phyloP scores from a whole-genome alignment of 2,329 filamentous ascomycete species.

The Lanzia echinophila region DNA sequence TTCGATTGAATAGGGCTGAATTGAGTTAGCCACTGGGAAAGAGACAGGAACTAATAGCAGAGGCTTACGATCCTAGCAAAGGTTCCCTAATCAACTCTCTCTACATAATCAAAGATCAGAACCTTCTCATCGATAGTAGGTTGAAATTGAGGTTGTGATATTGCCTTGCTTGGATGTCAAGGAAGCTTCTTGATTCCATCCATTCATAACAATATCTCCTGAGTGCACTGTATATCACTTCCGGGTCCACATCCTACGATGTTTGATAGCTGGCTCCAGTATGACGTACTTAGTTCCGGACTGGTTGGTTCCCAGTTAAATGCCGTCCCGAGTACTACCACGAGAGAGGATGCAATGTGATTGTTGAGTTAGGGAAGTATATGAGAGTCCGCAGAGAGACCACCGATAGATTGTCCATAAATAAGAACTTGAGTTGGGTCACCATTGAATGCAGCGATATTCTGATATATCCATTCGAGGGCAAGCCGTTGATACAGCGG shows the following conservation, averaged over 20 bases:
- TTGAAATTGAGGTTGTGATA: slow-evolving; percentile 10
- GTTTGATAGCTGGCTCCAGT: background rate
- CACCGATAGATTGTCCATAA: slow-evolving; percentile 35
- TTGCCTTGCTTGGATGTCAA: background rate
- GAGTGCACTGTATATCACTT: background rate
- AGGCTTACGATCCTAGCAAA: slow-evolving; percentile 10
- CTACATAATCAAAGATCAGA: slow-evolving; percentile 15
- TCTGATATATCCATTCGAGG: background rate
- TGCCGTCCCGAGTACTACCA: slow-evolving; percentile 20
- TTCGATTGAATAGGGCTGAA: slow-evolving; percentile 27
- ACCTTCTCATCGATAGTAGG: slow-evolving; percentile 16
- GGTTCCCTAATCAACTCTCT: slow-evolving; percentile 5
- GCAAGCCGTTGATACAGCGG: slow-evolving; percentile 4
- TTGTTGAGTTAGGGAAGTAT: slow-evolving; percentile 4
- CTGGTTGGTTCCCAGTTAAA: slow-evolving; percentile 15
- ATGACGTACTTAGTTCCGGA: background rate
- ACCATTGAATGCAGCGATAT: slow-evolving; percentile 23
- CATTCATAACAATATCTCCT: background rate
- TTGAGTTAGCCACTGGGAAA: background rate
- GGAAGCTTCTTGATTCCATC: background rate
- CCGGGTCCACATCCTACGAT: background rate
- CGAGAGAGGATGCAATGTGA: slow-evolving; percentile 21
- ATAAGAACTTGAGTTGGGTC: slow-evolving; percentile 18
- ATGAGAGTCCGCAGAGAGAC: slow-evolving; percentile 17
- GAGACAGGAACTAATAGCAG: background rate